Percentiles rank a stretch among this genome's conserved stretches.
phyloP scores from a whole-genome alignment of 257 asterid genomes.

The Solanum virginianum region DNA sequence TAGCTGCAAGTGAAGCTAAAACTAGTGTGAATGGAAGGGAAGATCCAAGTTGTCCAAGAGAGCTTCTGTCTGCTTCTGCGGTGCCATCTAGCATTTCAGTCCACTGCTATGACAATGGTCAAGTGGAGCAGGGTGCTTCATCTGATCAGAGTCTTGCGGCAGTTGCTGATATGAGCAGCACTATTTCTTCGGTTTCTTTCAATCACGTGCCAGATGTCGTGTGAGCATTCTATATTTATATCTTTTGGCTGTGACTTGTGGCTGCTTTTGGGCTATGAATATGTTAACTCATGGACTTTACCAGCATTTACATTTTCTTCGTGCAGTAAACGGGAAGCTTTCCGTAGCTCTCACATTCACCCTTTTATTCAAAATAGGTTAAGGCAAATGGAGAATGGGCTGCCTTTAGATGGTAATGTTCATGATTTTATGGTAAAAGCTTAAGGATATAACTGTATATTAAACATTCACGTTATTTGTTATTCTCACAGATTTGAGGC shows the following conservation, averaged over 20 bases:
- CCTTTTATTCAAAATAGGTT: constrained; percentile 48
- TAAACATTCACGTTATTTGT: constrained; percentile 17
- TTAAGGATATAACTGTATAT: background rate
- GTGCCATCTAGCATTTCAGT: constrained; percentile 19
- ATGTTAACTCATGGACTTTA: background rate
- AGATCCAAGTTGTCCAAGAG: constrained; percentile 21
- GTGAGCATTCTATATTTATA: constrained; percentile 33
- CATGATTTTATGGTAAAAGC: constrained; percentile 37
- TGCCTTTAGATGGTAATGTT: constrained; percentile 17
- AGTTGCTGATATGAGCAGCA: background rate
- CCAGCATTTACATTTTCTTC: background rate
- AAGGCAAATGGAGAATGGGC: constrained; percentile 30
- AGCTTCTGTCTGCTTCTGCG: constrained; percentile 24
- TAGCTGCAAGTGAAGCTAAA: constrained; percentile 13
- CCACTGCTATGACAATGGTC: constrained; percentile 26
- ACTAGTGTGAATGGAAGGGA: constrained; percentile 22
- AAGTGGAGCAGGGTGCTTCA: constrained; percentile 17
- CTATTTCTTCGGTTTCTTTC: constrained; percentile 1
- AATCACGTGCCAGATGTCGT: constrained; percentile 8
- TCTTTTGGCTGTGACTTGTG: background rate
- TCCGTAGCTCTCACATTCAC: constrained; percentile 37
- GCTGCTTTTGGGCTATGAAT: constrained; percentile 1
- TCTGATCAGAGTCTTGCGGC: constrained; percentile 16
- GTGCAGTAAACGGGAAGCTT: constrained; percentile 42
- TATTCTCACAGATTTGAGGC: constrained; percentile 43